Conservation (phyloP, 1,284 basidiomycete genomes). For the Termitomyces sp. region DNA sequence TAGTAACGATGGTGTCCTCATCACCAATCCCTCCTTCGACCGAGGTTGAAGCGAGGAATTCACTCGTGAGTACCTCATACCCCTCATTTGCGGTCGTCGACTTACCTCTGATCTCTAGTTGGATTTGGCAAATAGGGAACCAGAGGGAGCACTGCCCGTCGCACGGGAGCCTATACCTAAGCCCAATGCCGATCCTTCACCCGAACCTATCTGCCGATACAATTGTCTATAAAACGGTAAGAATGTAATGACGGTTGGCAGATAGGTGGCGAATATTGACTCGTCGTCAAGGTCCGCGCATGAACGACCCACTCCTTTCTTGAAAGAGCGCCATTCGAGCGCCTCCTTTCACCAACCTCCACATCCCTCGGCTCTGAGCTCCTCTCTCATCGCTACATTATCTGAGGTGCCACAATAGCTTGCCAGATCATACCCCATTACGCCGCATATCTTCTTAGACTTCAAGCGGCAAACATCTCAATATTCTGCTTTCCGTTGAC, state of each 20-base stretch:
- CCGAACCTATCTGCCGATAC: conserved; percentile 22
- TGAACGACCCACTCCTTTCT: neutral
- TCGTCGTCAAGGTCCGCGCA: neutral
- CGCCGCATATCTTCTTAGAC: neutral
- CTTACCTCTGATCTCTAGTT: neutral
- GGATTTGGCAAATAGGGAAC: conserved; percentile 5
- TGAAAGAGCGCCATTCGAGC: neutral
- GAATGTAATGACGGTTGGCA: neutral
- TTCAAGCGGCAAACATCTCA: neutral
- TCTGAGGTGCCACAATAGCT: neutral
- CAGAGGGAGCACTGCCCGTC: conserved; percentile 12
- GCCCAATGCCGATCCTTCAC: conserved; percentile 3
- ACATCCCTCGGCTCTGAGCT: neutral
- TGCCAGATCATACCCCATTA: neutral
- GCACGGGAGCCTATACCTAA: conserved; percentile 23
- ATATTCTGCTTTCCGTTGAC: neutral
- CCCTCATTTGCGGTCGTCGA: neutral
- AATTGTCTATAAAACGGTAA: conserved; percentile 21
- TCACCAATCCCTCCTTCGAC: conserved; percentile 25
- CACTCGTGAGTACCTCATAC: conserved; percentile 15
- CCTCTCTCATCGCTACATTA: neutral
- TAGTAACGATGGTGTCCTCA: conserved; percentile 17
- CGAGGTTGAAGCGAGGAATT: conserved; percentile 19
- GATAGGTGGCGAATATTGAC: neutral
- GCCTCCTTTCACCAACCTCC: neutral